A percentile compares a stretch with the other conserved stretches of the same genome.
These are phyloP conservation scores for Protomyces lactucae-debilis DNA, from an alignment of 1,139 yeast genomes.

Conservation along the genomic window DNA sequence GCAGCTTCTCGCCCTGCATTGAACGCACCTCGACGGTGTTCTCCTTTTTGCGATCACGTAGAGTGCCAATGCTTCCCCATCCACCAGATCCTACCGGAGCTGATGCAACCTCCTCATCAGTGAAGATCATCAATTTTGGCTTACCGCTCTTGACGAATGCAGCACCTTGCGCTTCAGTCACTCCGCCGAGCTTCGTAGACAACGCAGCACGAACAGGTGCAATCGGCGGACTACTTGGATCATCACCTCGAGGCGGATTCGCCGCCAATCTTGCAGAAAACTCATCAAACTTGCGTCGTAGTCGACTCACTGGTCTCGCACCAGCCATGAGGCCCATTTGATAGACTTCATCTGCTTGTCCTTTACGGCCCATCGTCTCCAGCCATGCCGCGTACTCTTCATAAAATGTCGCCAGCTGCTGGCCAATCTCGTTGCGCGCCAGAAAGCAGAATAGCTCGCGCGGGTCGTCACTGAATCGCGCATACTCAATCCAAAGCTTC, in stretches of 20 bases:
- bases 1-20: constrained; percentile 53
- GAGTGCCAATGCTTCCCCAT: constrained; percentile 53
- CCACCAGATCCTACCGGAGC: constrained; percentile 36
- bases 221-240: constrained; percentile 16
- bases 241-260: constrained; percentile 29
- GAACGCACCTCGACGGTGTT: constrained; percentile 44
- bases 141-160: not conserved
- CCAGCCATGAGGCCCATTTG: constrained; percentile 53
- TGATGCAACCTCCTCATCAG: constrained; percentile 34
- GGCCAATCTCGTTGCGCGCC: constrained; percentile 69
- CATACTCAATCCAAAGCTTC: constrained; percentile 73
- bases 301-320: constrained; percentile 62
- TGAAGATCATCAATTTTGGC: constrained; percentile 37
- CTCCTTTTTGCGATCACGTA: constrained; percentile 58
- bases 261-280: constrained; percentile 45
- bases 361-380: constrained; percentile 50
- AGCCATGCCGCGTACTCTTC: constrained; percentile 71
- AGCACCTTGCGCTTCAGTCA: constrained; percentile 26
- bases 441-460: constrained; percentile 68
- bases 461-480: constrained; percentile 64
- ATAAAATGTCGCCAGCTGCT: constrained; percentile 61
- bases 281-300: constrained; percentile 49
- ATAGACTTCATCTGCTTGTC: constrained; percentile 62
- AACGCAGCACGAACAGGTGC: constrained; percentile 32
- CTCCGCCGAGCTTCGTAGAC: constrained; percentile 30